Percentiles rank a stretch among this genome's conserved stretches.
Conservation (phyloP, 1,139 yeast species). For the Sugiyamaella sp. region DNA sequence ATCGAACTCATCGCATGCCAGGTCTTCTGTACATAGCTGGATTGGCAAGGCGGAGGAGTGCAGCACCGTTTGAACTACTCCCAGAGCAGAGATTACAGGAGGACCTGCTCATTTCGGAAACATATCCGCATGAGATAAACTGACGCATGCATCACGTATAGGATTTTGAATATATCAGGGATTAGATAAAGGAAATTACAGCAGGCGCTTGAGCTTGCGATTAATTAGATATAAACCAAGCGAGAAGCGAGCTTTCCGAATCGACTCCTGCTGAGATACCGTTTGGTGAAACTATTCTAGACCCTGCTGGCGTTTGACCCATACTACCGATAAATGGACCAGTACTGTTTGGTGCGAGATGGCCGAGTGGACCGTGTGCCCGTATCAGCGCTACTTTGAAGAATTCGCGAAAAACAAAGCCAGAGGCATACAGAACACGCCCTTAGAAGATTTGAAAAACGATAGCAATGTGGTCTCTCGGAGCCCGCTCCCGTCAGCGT, state of each 20-base stretch:
- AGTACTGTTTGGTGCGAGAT: not conserved
- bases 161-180: constrained; percentile 4
- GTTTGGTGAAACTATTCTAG: too few relatives aligned
- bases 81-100: not conserved
- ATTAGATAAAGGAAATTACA: constrained; percentile 7
- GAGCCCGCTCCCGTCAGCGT: not conserved
- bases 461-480: not conserved
- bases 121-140: constrained; percentile 9
- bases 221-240: too few relatives aligned
- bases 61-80: constrained; percentile 13
- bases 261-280: too few relatives aligned
- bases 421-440: not conserved
- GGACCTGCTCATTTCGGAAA: constrained; percentile 8
- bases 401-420: constrained; percentile 16
- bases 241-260: too few relatives aligned
- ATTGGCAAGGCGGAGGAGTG: not conserved
- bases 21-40: not conserved
- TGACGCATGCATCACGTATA: not conserved
- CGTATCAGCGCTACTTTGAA: constrained; percentile 28
- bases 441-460: not conserved
- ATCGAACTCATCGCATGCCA: not conserved
- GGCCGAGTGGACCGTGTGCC: constrained; percentile 26
- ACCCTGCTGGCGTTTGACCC: too few relatives aligned
- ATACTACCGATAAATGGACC: not conserved
- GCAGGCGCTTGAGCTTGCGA: too few relatives aligned